Percentiles rank a stretch among this genome's conserved stretches.
These are phyloP conservation scores for Erodium chrysanthum DNA, from an alignment of 441 rosid species.

Conservation along the genomic window DNA sequence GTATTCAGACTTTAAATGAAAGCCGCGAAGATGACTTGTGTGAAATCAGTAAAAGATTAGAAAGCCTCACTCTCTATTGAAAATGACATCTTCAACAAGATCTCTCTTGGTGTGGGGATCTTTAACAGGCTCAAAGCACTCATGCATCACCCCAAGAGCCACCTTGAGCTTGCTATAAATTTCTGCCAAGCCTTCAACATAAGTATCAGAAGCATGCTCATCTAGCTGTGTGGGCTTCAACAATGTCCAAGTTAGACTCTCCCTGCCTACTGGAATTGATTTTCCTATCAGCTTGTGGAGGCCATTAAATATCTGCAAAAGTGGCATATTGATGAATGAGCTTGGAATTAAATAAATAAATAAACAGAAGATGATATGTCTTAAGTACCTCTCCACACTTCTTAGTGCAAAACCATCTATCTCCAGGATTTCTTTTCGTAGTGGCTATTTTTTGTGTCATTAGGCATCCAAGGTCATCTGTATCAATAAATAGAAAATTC, in stretches of 20 bases:
- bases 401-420: conserved; percentile 55
- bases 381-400: conserved; percentile 49
- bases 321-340: not conserved
- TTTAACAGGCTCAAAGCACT: conserved; percentile 63
- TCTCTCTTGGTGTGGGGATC: conserved; percentile 49
- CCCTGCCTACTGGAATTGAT: conserved; percentile 33
- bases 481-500: conserved; percentile 17
- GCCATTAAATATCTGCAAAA: conserved; percentile 38
- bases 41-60: not conserved
- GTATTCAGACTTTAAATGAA: not conserved
- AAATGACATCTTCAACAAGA: conserved; percentile 58
- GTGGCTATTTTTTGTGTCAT: conserved; percentile 20
- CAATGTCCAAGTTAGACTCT: conserved; percentile 58
- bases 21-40: not conserved
- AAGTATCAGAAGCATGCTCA: conserved; percentile 19
- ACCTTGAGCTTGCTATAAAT: conserved; percentile 48
- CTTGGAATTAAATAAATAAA: not conserved
- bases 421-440: conserved; percentile 19
- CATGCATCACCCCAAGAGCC: conserved; percentile 72
- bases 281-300: conserved; percentile 44
- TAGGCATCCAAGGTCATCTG: conserved; percentile 53
- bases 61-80: conserved; percentile 48
- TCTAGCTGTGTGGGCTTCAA: conserved; percentile 30
- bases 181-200: conserved; percentile 35
- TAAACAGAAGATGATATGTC: conserved; percentile 7